Conservation (phyloP, 352 stramenopile genomes). For the Phytophthora sp. region DNA sequence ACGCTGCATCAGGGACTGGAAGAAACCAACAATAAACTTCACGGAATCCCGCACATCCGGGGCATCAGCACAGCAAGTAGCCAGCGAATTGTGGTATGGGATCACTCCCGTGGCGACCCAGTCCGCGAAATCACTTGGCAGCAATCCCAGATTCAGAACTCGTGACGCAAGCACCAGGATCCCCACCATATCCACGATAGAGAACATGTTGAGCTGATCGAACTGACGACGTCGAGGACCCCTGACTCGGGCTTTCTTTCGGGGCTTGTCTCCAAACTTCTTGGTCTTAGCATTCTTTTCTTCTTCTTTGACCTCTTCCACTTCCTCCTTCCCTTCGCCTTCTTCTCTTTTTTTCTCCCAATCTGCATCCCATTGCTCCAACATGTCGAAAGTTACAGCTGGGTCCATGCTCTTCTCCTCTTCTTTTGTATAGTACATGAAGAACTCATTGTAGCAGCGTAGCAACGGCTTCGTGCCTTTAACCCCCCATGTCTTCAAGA, state of each 20-base stretch:
- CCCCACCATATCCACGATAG: constrained; percentile 61
- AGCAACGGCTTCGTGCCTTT: constrained; percentile 68
- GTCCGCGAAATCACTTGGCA: constrained; percentile 66
- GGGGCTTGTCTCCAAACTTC: too few species aligned
- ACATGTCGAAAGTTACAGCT: constrained; percentile 57
- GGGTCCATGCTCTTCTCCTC: constrained; percentile 58
- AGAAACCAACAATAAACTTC: constrained; percentile 62
- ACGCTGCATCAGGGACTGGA: constrained; percentile 49
- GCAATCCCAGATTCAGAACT: constrained; percentile 63
- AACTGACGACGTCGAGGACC: constrained; percentile 20
- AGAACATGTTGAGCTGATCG: constrained; percentile 48
- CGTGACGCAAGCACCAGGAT: constrained; percentile 69
- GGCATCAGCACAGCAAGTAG: constrained; percentile 44
- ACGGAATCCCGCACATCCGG: constrained; percentile 54
- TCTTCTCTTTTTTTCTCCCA: constrained; percentile 41
- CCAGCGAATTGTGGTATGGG: constrained; percentile 70
- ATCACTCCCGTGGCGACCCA: constrained; percentile 70
- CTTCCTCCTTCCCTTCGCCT: constrained; percentile 4
- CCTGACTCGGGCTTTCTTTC: neutral
- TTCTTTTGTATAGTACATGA: constrained; percentile 32
- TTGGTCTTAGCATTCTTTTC: constrained; percentile 2
- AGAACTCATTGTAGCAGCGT: constrained; percentile 80
- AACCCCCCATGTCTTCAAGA: constrained; percentile 64
- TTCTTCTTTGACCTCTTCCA: neutral
- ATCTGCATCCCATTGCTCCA: constrained; percentile 76